phyloP scores from a whole-genome alignment of 73 alveolate genomes.

The Stentor coeruleus region DNA sequence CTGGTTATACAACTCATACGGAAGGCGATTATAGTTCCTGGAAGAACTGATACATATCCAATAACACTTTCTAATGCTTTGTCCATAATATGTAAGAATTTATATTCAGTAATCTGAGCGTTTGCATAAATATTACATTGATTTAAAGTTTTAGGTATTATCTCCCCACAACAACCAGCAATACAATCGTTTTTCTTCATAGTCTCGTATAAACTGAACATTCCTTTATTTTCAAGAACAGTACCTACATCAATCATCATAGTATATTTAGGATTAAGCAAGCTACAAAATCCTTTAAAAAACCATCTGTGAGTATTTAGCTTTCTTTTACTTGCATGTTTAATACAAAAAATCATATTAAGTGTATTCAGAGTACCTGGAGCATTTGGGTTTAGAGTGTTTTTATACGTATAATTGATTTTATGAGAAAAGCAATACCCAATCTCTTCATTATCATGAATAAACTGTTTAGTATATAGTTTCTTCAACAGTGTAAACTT shows the following conservation, averaged over 20 bases:
- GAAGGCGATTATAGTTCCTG: constrained; percentile 39
- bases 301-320: constrained; percentile 50
- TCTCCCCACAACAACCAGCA: constrained; percentile 32
- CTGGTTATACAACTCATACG: constrained; percentile 26
- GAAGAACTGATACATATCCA: constrained; percentile 39
- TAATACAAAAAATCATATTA: constrained; percentile 43
- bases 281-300: constrained; percentile 33
- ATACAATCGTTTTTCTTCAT: background rate
- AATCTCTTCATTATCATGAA: no score
- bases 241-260: constrained; percentile 51
- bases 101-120: constrained; percentile 19
- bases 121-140: background rate
- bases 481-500: no score
- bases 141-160: background rate
- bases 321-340: constrained; percentile 46
- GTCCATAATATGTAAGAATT: constrained; percentile 19
- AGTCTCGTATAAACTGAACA: background rate
- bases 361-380: no score
- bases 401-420: no score
- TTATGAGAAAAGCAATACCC: no score
- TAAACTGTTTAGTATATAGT: no score
- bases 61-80: constrained; percentile 14
- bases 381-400: no score
- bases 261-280: constrained; percentile 34
- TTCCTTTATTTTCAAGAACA: constrained; percentile 25